Evolutionary conservation across 2,329 filamentous ascomycete species (phyloP).

Genomic region (Westerdykella sp.): DNA sequence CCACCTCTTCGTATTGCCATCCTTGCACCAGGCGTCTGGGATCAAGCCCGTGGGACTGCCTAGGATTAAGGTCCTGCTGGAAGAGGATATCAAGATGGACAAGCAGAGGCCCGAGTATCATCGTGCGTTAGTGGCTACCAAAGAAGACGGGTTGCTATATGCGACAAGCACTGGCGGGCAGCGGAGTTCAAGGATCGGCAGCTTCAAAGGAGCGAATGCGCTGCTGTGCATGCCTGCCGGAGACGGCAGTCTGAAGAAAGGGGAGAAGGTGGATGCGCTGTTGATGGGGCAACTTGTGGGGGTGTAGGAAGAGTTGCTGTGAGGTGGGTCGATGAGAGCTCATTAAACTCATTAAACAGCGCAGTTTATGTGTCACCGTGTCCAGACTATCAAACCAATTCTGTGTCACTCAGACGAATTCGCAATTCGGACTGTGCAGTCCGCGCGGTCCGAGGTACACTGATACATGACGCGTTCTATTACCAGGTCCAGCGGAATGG

Average conservation of each 20-base stretch:
- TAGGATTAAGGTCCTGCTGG: constrained; percentile 62
- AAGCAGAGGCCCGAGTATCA: constrained; percentile 80
- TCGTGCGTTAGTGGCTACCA: constrained; percentile 65
- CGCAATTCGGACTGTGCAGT: too few relatives aligned
- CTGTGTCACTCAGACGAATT: too few relatives aligned
- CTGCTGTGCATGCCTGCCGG: constrained; percentile 68
- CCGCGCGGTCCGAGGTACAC: too few relatives aligned
- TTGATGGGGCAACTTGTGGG: constrained; percentile 54
- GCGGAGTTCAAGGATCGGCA: constrained; percentile 82
- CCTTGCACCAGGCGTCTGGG: constrained; percentile 71
- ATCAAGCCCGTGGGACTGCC: constrained; percentile 63
- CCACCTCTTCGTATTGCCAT: constrained; percentile 87
- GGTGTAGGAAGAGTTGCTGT: not conserved
- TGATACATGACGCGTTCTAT: too few relatives aligned
- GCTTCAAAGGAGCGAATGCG: constrained; percentile 81
- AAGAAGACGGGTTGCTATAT: constrained; percentile 58
- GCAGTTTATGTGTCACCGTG: too few relatives aligned
- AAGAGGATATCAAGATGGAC: constrained; percentile 69
- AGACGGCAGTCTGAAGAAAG: constrained; percentile 60
- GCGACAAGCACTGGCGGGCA: constrained; percentile 85
- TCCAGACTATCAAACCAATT: too few relatives aligned
- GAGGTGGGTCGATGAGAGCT: too few relatives aligned
- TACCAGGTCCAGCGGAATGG: too few relatives aligned
- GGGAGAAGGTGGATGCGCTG: constrained; percentile 67
- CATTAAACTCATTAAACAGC: too few relatives aligned